phyloP scores from a whole-genome alignment of 176 grass and related monocot species.

The Musa schizocarpa region DNA sequence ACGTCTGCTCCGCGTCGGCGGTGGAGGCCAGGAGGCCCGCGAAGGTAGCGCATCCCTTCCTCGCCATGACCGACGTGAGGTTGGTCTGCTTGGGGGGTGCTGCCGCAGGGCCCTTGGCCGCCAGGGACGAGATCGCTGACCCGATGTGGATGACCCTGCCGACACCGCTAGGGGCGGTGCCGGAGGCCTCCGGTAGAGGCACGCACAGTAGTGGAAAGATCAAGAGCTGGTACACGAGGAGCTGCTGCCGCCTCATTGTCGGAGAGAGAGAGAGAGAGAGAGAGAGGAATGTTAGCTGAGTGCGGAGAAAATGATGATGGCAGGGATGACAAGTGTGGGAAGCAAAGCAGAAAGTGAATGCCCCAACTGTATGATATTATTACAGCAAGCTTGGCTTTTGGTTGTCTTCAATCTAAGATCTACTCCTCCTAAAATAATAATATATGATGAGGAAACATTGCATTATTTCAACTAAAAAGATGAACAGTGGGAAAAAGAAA shows the following conservation, averaged over 20 bases:
- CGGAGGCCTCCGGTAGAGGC: neutral
- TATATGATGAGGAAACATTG: too few relatives aligned
- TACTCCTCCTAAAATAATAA: too few relatives aligned
- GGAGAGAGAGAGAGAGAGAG: too few relatives aligned
- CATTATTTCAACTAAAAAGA: too few relatives aligned
- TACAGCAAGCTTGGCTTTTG: too few relatives aligned
- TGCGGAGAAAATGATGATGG: neutral
- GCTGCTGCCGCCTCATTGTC: neutral
- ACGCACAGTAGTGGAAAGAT: neutral
- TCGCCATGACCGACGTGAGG: conserved; percentile 36
- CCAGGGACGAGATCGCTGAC: conserved; percentile 35
- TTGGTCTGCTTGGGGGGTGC: conserved; percentile 24
- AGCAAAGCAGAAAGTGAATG: neutral
- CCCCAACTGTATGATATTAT: neutral
- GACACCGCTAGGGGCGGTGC: neutral
- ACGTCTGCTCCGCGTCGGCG: conserved; percentile 25
- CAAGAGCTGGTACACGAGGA: neutral
- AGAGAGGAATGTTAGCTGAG: neutral
- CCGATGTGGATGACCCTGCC: conserved; percentile 38
- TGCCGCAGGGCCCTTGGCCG: conserved; percentile 40
- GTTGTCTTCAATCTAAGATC: too few relatives aligned
- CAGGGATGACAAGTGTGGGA: neutral
- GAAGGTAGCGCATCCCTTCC: conserved; percentile 44
- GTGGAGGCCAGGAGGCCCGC: conserved; percentile 30
- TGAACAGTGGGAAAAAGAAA: too few relatives aligned